Evolutionary conservation across 176 grass and related monocot genomes (phyloP), one percentile per base, ranked within the genome.

Genomic region (Chrysopogon serrulatus): DNA sequence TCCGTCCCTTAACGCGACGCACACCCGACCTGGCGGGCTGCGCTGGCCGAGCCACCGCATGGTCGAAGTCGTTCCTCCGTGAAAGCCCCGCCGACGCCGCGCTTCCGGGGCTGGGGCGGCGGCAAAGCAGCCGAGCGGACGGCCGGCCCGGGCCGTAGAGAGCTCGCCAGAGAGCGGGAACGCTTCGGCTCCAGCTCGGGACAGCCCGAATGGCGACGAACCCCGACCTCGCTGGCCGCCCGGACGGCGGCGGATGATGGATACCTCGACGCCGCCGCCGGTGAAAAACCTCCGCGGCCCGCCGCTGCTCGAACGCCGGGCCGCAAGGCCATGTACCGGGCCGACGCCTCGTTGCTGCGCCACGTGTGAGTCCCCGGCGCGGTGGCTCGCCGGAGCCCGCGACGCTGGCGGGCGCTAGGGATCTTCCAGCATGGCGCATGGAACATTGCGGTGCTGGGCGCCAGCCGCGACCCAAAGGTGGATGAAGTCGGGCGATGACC

Each of bases 1-100:
- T 94, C 92, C 3, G 81, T 92, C 0, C 92, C 94, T n/a, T 0
- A 94, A 61, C 17, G 92, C 86, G 41, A 92, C 56, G 32, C 87
- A 94, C 21, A 91, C 26, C 92, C 2, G 83, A 87, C 47, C 66
- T 23, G 5, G 77, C 43, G 21, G 71, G 42, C 65, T 87, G 87
- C 32, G 8, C 31, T n/a, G n/a, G 18, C 78, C 78, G 8, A 97
- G 78, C 89, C 87, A 97, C 5, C 13, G 27, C 35, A 96, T 7
- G 16, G 83, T 6, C n/a, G 4, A 67, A 48, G 36, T 69, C 71
- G 43, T 73, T n/a, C 18, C 23, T 35, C 17, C 2, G 12, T 35
- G 28, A n/a, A n/a, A n/a, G n/a, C 68, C 15, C 13, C 59, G 39
- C 48, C 3, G 42, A 15, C 31, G 14, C 15, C 7, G 17, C 67